Conservation (phyloP, 257 asterid genomes). For the Marsdenia floribunda region DNA sequence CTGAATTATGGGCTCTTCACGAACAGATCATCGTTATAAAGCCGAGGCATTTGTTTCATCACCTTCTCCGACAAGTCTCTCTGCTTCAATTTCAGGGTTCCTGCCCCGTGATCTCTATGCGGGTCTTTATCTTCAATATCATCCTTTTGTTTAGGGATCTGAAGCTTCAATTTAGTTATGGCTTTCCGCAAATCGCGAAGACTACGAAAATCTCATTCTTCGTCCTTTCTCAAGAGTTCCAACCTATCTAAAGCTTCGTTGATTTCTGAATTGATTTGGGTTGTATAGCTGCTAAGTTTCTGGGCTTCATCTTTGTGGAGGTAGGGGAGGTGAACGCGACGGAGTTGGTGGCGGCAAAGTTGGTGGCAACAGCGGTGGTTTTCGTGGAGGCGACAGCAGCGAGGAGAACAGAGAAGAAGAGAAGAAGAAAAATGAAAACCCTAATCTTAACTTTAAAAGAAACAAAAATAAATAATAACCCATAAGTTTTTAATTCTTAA, state of each 20-base stretch:
- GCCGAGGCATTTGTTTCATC: constrained; percentile 21
- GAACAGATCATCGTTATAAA: constrained; percentile 14
- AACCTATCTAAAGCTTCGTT: background rate
- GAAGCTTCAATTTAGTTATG: constrained; percentile 33
- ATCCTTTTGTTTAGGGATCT: constrained; percentile 23
- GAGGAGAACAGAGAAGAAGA: no score
- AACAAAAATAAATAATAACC: no score
- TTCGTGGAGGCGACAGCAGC: no score
- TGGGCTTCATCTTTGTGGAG: background rate
- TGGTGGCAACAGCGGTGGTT: no score
- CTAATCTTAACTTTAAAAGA: no score
- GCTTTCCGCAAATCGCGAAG: constrained; percentile 18
- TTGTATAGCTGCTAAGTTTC: constrained; percentile 10
- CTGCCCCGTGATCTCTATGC: background rate
- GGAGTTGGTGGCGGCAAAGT: no score
- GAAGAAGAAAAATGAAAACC: no score
- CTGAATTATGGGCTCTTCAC: constrained; percentile 18
- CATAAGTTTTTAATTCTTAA: no score
- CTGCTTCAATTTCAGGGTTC: background rate
- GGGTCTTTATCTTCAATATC: constrained; percentile 18
- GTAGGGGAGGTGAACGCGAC: no score
- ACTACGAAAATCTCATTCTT: background rate
- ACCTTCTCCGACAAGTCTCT: background rate
- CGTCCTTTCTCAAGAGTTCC: background rate
- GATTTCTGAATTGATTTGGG: background rate